Evolutionary conservation across 208 protist species (phyloP).

Genomic region (Leishmania turanica): DNA sequence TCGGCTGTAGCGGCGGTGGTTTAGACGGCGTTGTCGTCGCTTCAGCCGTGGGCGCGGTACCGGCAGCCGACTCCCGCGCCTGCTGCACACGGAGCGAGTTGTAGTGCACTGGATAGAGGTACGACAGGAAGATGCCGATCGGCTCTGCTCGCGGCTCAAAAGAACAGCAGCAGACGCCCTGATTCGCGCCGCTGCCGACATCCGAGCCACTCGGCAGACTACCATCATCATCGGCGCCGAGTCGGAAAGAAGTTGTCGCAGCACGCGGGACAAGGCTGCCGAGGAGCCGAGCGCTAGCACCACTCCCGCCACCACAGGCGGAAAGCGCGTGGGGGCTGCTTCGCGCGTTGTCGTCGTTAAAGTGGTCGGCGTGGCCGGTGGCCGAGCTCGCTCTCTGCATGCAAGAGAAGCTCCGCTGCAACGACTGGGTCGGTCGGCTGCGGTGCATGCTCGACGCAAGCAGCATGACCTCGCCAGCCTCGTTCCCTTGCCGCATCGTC

Average conservation of each 20-base stretch:
- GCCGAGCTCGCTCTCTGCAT: slow-evolving; percentile 13
- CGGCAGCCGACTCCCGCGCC: not conserved
- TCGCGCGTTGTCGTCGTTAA: slow-evolving; percentile 6
- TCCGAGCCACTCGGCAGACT: not conserved
- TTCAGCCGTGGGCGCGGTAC: not conserved
- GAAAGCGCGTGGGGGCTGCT: slow-evolving; percentile 5
- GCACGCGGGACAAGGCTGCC: slow-evolving; percentile 14
- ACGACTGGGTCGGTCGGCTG: not conserved
- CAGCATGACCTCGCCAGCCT: slow-evolving; percentile 25
- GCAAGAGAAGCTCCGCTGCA: slow-evolving; percentile 24
- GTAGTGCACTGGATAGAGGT: slow-evolving; percentile 90
- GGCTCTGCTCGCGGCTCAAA: slow-evolving; percentile 76
- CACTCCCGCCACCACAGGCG: not conserved
- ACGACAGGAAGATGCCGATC: slow-evolving; percentile 89
- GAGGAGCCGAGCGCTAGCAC: slow-evolving; percentile 5
- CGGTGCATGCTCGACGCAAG: slow-evolving; percentile 19
- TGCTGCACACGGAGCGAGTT: slow-evolving; percentile 60
- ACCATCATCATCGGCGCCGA: not conserved
- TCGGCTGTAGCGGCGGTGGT: not conserved
- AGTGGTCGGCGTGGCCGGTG: slow-evolving; percentile 4
- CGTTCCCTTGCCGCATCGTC: slow-evolving; percentile 1
- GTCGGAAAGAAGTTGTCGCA: not conserved
- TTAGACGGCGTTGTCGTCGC: not conserved
- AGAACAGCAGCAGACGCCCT: slow-evolving; percentile 24
- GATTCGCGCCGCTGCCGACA: not conserved